Base-by-base conservation (phyloP, 768 basidiomycete species). In the Gautieria morchelliformis region DNA sequence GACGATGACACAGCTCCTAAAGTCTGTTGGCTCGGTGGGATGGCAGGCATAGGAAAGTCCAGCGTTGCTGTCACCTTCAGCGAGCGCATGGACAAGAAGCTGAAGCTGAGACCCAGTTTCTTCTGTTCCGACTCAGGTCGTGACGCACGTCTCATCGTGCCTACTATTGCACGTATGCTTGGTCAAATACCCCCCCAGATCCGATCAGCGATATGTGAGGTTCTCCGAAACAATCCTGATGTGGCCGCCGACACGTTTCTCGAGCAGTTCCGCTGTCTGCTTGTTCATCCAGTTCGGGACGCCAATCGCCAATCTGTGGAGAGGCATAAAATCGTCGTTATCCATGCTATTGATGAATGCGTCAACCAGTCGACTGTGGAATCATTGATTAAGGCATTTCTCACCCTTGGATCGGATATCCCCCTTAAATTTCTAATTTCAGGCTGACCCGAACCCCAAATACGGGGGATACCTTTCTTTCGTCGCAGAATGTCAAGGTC, bases 1-100 rank as follows among this genome's bases (percentile, higher is more conserved):
- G 74, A 72, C n/a, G 69, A 72, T 3, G 71, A 66, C 1, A 67
- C 69, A 0, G 63, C 63, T 30, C 63, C 70, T 32, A 5, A 61
- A 24, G 27, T 67, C 14, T 61, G 44, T 27, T 62, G 60, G 61
- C 50, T 62, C 10, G 53, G 44, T 20, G 61, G 60, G 9, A 39
- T 57, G 20, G 60, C 60, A 22, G 61, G 61, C 7, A 64, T 40
- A 20, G 61, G 61, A 17, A 62, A 62, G 52, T 53, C 61, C 22
- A 55, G 56, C 8, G 58, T 62, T n/a, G 56, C 61, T 9, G 40
- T 58, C 39, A 47, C 61, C 9, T 8, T 62, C 14, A 39, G 60
- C 14, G 48, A 62, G 19, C 56, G 51, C 17, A 30, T 58, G 9
- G 7, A 20, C 10, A 42, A 48, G 10, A 24, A 58, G n/a, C 19